phyloP scores from a whole-genome alignment of 1,284 basidiomycete species.

The Naganishia cerealis region DNA sequence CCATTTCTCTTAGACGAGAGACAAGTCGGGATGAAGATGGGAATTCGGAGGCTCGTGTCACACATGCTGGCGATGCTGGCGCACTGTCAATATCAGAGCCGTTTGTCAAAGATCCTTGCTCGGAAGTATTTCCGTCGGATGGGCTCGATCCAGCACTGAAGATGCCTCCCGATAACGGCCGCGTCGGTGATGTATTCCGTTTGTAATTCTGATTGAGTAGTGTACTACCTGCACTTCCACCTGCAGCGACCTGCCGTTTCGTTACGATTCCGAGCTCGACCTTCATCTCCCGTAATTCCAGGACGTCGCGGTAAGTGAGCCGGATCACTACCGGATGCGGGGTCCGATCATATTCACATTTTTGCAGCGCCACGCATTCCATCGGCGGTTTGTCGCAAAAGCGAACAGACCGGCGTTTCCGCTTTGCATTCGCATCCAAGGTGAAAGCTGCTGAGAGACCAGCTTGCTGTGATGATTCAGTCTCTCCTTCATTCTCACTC shows the following conservation, averaged over 20 bases:
- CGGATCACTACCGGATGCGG: constrained; percentile 36
- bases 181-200: constrained; percentile 12
- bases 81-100: background rate
- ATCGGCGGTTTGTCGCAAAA: constrained; percentile 23
- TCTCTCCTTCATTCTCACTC: constrained; percentile 12
- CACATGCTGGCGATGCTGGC: constrained; percentile 6
- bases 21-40: constrained; percentile 33
- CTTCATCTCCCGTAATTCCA: constrained; percentile 36
- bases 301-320: constrained; percentile 35
- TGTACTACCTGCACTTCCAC: background rate
- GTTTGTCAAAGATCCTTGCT: background rate
- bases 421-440: background rate
- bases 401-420: constrained; percentile 21
- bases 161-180: background rate
- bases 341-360: constrained; percentile 34
- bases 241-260: constrained; percentile 26
- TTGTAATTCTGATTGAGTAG: background rate
- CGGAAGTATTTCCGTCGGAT: background rate
- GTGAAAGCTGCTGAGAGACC: background rate
- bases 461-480: background rate
- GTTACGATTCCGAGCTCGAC: constrained; percentile 35
- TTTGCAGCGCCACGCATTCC: constrained; percentile 16
- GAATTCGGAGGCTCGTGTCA: constrained; percentile 27
- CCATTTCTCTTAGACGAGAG: constrained; percentile 29
- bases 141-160: background rate